Evolutionary conservation across 768 basidiomycete species (phyloP).

Genomic region (Pleurotus pulmonarius): DNA sequence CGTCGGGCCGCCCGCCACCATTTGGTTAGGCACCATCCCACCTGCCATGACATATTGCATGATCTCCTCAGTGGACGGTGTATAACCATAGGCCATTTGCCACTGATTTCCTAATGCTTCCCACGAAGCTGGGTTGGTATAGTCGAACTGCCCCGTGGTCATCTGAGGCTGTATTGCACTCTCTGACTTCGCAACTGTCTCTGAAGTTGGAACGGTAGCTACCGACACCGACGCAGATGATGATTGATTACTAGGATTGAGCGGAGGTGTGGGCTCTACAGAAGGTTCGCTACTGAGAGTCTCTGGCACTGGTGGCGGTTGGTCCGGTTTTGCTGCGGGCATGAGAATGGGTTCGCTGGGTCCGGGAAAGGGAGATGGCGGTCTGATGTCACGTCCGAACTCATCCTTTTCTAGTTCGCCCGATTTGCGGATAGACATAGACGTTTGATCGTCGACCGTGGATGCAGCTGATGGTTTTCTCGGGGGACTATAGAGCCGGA

Average conservation of each 20-base stretch:
- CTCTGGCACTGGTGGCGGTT: conserved; percentile 15
- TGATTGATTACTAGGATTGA: conserved; percentile 44
- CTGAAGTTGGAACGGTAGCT: conserved; percentile 15
- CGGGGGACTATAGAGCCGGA: conserved; percentile 60
- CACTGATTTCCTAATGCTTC: conserved; percentile 78
- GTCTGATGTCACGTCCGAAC: conserved; percentile 79
- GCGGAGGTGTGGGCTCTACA: conserved; percentile 38
- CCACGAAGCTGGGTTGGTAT: conserved; percentile 72
- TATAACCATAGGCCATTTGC: conserved; percentile 61
- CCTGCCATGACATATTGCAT: conserved; percentile 66
- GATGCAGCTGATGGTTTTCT: conserved; percentile 35
- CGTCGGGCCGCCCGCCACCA: conserved; percentile 13
- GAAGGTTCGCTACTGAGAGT: conserved; percentile 26
- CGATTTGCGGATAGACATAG: conserved; percentile 18
- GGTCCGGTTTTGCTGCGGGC: conserved; percentile 18
- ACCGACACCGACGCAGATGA: conserved; percentile 42
- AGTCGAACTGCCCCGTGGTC: conserved; percentile 62
- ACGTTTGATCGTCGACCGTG: conserved; percentile 18
- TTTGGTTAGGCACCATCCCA: conserved; percentile 14
- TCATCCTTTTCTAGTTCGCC: conserved; percentile 63
- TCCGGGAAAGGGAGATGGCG: conserved; percentile 36
- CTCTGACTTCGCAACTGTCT: conserved; percentile 28
- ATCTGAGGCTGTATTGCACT: conserved; percentile 8
- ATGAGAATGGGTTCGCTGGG: conserved; percentile 15
- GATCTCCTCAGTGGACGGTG: conserved; percentile 72